Evolutionary conservation across 345 rosid species (phyloP), one percentile per base, ranked within the genome.

Genomic region (Leavenworthia alabamica): DNA sequence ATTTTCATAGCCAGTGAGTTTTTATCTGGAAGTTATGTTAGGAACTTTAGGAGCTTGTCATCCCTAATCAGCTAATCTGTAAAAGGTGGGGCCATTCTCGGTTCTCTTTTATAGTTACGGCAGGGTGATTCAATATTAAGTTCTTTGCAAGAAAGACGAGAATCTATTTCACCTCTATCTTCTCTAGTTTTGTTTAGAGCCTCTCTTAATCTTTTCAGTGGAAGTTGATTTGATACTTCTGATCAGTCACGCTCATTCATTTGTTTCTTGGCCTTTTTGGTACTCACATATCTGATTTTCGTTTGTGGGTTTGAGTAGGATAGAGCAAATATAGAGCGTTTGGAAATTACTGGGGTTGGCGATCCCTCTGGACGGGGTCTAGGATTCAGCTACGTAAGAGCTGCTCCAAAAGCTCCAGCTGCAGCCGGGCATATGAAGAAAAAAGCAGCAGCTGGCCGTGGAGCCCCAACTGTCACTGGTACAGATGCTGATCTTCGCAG

Each of bases 401-500:
- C 86, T 51, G 78, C 85, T 74, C 88, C 92, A 43, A 93, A 93
- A 77, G 88, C 94, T 67, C 85, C 97, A 37, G 50, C 89, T 82
- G 81, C 91, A 22, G 89, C 82, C 56, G 83, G 96, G 60, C 64
- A 78, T 72, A 53, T 73, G 52, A 93, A 85, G 78, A 93, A 85
- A 78, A 93, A 93, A 58, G 82, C 88, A 63, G 94, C 90, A 45
- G 86, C 88, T 31, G 67, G 75, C 72, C 85, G 92, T 41, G 95
- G 93, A 63, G 90, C 88, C 70, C 75, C 99, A 62, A 85, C 85
- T 28, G 96, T 93, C 28, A 89, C 97, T 54, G 96, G 99, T 47
- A 89, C 99, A 52, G 99, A 93, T 87, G 97, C 99, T 65, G 99
- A 93, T 75, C 86, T 93, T 54, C 99, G 97, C 42, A 82, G 97